Evolutionary conservation across 2,329 filamentous ascomycete species (phyloP), one percentile per base, ranked within the genome.

Genomic region (Nemania sp.): DNA sequence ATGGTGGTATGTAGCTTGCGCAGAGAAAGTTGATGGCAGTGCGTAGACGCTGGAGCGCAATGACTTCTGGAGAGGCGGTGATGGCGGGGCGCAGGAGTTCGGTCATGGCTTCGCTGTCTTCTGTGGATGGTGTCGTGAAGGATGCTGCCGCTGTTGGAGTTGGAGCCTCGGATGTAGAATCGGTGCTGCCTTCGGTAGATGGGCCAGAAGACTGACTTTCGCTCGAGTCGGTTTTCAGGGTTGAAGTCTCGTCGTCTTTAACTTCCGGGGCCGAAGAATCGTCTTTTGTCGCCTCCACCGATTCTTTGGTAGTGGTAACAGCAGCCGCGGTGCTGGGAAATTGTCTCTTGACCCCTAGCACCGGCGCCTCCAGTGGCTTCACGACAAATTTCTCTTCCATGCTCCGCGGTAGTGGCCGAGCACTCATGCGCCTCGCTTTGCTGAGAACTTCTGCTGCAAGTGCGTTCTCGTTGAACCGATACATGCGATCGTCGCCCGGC

Each of bases 381-480:
- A 79, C 82, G 7, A 99, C 84, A 63, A 96, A 95, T 36, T 83
- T 86, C 41, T 94, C 89, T 68, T 97, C 93, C 79, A 99, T 81
- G 63, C 88, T 96, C 6, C 77, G 73, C 1, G 94, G 91, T 8
- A 97, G 73, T 0, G 85, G 83, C 73, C 75, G 4, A 75, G 71
- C n/a, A 79, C 77, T 58, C 79, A 95, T 88, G 5, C 77, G 78
- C 56, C 79, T 78, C 5, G 91, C 91, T 70, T 97, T 97, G 15
- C 72, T 66, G 6, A 92, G 59, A 1, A 97, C 66, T 50, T 86
- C 78, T 2, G 71, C 66, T 6, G 88, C 66, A 1, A 97, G 79
- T 67, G 91, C 96, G 11, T 78, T 74, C 64, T 89, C 80, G 63
- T 80, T 94, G 20, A 96, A 74, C 11, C 91, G 84, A 71, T 89